These are phyloP conservation scores for Chrysochromulina tobinii DNA, from an alignment of 78 protist species.

Conservation along the genomic window DNA sequence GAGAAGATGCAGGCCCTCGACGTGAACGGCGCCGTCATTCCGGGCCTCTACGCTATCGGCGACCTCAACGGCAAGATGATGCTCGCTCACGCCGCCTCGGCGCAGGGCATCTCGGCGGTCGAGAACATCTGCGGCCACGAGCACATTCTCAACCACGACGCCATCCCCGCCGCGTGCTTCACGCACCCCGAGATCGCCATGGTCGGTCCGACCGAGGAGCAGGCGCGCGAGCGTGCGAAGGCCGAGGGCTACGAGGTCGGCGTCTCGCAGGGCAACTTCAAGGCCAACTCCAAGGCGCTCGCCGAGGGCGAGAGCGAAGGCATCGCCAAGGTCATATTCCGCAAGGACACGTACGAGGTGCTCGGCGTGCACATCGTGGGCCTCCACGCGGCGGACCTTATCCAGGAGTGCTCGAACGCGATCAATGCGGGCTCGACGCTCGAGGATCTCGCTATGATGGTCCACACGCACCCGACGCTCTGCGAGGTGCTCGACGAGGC, in stretches of 20 bases:
- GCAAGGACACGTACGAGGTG: not conserved
- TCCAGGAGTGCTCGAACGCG: conserved; percentile 52
- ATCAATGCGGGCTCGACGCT: conserved; percentile 24
- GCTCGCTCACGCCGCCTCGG: conserved; percentile 59
- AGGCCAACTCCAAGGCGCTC: conserved; percentile 42
- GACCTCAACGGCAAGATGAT: conserved; percentile 54
- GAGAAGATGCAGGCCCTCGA: conserved; percentile 30
- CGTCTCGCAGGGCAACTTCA: conserved; percentile 8
- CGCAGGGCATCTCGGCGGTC: conserved; percentile 49
- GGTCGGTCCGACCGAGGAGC: conserved; percentile 37
- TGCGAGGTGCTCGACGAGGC: conserved; percentile 43
- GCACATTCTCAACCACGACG: conserved; percentile 37
- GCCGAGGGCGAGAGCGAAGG: conserved; percentile 24
- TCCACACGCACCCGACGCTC: conserved; percentile 42
- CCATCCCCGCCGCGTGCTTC: conserved; percentile 55
- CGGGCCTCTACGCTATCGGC: conserved; percentile 34
- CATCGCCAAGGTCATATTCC: conserved; percentile 32
- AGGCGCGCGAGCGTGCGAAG: not conserved
- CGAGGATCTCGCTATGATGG: conserved; percentile 31
- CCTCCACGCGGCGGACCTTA: conserved; percentile 44
- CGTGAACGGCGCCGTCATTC: not conserved
- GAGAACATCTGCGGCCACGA: conserved; percentile 46
- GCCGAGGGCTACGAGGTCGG: conserved; percentile 20
- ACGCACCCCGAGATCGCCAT: conserved; percentile 57
- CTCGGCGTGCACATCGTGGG: conserved; percentile 52